Evolutionary conservation across 2,329 filamentous ascomycete genomes (phyloP), one percentile per base, ranked within the genome.

Genomic region (Scolecobasidium constrictum): DNA sequence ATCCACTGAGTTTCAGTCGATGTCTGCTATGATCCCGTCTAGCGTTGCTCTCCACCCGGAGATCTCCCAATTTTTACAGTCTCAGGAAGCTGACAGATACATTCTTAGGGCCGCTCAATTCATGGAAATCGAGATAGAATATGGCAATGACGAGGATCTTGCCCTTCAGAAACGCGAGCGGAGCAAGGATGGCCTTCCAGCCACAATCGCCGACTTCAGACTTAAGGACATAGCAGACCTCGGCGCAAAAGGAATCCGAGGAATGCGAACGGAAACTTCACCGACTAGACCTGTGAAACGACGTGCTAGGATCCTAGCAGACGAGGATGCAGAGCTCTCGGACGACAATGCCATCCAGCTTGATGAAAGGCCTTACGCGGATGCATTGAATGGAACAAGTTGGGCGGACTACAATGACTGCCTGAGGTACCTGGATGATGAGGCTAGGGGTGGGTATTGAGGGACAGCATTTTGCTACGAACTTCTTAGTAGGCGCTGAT

Each of bases 101-200:
- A n/a, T n/a, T n/a, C n/a, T n/a, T n/a, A n/a, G n/a, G n/a, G 46
- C 46, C 9, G 46, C 46, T 5, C 46, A 48, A 17, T 48, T 48
- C 26, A 48, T 48, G 46, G 43, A 46, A 36, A 40, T 48, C 4
- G 40, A 16, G 18, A 43, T 48, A 19, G 40, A 46, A 12, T 48
- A 39, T 17, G 44, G 40, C 3, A 5, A 23, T 3, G 20, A 31
- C 2, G 35, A 16, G 18, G 46, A 48, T 17, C 12, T 20, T 2
- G 31, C 26, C 9, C 26, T 31, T 31, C 26, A 43, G 22, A 22
- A 38, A 5, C 40, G 22, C 16, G 38, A 33, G 18, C n/a, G 20
- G 18, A 35, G 20, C 5, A 40, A 38, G 6, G 13, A 19, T 11
- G n/a, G 17, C 5, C 17, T 16, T 35, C 46, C 46, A 3, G 43